phyloP scores from a whole-genome alignment of 2,329 filamentous ascomycete species.

The Ophiobolus disseminans region DNA sequence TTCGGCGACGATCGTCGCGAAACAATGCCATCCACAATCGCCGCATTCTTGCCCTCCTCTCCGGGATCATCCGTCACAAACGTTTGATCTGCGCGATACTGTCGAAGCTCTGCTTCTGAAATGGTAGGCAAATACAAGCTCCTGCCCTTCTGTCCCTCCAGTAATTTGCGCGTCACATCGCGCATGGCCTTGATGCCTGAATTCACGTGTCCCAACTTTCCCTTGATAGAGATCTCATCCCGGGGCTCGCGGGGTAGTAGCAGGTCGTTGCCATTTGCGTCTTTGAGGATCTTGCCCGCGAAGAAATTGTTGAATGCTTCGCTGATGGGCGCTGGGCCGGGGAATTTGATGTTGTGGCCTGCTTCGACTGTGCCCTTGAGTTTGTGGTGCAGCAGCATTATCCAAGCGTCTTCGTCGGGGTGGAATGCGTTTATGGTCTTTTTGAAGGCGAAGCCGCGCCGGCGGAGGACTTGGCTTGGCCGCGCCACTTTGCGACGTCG shows the following conservation, averaged over 20 bases:
- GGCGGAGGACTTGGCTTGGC: conserved; percentile 1
- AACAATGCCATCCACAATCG: background rate
- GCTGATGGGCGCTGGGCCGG: background rate
- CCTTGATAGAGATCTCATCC: conserved; percentile 1
- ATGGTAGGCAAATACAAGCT: conserved; percentile 14
- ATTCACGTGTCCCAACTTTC: conserved; percentile 1
- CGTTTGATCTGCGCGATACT: conserved; percentile 4
- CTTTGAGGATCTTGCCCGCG: conserved; percentile 8
- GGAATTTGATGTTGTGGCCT: conserved; percentile 7
- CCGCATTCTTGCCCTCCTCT: background rate
- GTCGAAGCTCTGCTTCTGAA: conserved; percentile 12
- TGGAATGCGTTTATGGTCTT: conserved; percentile 5
- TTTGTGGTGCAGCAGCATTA: conserved; percentile 18
- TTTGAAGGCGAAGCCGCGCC: conserved; percentile 3
- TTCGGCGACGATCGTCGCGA: background rate
- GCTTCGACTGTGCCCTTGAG: conserved; percentile 6
- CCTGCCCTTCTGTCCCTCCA: conserved; percentile 2
- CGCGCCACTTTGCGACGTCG: conserved; percentile 9
- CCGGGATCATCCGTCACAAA: conserved; percentile 8
- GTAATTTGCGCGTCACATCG: background rate
- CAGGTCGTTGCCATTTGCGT: background rate
- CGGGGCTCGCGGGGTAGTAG: background rate
- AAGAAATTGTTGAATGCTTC: conserved; percentile 15
- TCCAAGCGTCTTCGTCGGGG: conserved; percentile 21
- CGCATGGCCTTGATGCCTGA: background rate